These are phyloP conservation scores for Cardamine resedifolia DNA, from an alignment of 345 rosid genomes.

Conservation along the genomic window DNA sequence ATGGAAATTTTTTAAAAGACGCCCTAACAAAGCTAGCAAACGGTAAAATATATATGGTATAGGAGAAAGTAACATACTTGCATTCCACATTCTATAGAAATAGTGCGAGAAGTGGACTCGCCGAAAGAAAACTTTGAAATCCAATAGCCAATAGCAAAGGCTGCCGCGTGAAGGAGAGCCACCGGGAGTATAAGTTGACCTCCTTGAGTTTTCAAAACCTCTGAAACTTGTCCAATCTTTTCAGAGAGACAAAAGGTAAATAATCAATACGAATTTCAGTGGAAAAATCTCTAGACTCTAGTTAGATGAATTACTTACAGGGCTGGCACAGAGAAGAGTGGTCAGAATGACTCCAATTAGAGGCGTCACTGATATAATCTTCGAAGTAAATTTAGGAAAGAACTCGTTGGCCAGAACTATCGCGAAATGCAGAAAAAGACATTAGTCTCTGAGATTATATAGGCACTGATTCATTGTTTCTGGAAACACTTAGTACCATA, in stretches of 20 bases:
- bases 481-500: neutral
- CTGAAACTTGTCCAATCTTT: conserved; percentile 95
- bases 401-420: conserved; percentile 88
- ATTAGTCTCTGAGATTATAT: neutral
- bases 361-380: conserved; percentile 79
- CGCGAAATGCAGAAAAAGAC: conserved; percentile 26
- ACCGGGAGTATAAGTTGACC: conserved; percentile 83
- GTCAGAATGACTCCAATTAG: conserved; percentile 92
- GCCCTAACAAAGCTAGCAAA: neutral
- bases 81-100: conserved; percentile 97
- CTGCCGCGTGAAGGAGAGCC: conserved; percentile 73
- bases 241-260: neutral
- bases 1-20: neutral
- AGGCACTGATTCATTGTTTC: neutral
- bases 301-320: conserved; percentile 54
- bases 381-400: conserved; percentile 87
- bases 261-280: conserved; percentile 10
- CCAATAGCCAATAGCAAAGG: conserved; percentile 90
- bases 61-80: conserved; percentile 52
- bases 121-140: conserved; percentile 78
- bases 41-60: neutral
- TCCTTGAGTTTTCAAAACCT: conserved; percentile 87
- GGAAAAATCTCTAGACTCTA: neutral
- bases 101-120: conserved; percentile 97
- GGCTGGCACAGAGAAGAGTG: conserved; percentile 94